A percentile compares a stretch with the other conserved stretches of the same genome.
Evolutionary conservation across 2,329 filamentous ascomycete species (phyloP).

Genomic region (Cercospora zeae-maydis): DNA sequence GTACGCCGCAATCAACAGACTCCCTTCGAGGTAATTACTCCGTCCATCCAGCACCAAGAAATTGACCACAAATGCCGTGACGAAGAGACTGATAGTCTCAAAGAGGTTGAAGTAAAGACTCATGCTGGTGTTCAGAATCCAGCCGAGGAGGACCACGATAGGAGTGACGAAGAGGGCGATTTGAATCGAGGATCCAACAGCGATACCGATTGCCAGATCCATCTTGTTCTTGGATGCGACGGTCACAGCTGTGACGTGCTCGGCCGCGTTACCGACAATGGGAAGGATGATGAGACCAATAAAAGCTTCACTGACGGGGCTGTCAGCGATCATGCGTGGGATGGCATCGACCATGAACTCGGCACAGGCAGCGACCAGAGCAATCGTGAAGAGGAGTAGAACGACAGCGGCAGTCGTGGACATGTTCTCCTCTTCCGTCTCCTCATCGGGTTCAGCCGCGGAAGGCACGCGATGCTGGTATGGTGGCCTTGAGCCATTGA

Average conservation of each 20-base stretch:
- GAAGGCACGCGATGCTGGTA: slow-evolving; percentile 24
- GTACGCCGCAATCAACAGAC: slow-evolving; percentile 71
- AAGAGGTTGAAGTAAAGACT: slow-evolving; percentile 60
- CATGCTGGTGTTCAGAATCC: slow-evolving; percentile 72
- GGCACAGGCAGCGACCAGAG: slow-evolving; percentile 58
- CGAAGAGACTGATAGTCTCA: slow-evolving; percentile 69
- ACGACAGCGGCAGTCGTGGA: slow-evolving; percentile 56
- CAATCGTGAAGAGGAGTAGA: slow-evolving; percentile 54
- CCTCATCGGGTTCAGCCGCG: slow-evolving; percentile 16
- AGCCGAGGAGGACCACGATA: slow-evolving; percentile 71
- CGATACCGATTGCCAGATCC: slow-evolving; percentile 77
- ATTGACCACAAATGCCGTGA: slow-evolving; percentile 78
- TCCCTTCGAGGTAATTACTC: slow-evolving; percentile 78
- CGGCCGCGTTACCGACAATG: slow-evolving; percentile 79
- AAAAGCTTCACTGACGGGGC: slow-evolving; percentile 66
- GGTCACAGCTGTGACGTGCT: slow-evolving; percentile 76
- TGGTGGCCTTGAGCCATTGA: slow-evolving; percentile 29
- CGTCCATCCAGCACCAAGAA: slow-evolving; percentile 80
- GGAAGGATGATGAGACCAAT: slow-evolving; percentile 76
- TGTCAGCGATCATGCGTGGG: slow-evolving; percentile 59
- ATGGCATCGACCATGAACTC: slow-evolving; percentile 76
- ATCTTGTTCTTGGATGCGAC: slow-evolving; percentile 82
- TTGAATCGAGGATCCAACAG: slow-evolving; percentile 76
- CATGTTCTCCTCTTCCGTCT: slow-evolving; percentile 44
- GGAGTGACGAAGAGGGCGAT: slow-evolving; percentile 77